These are phyloP conservation scores for Alternaria triticimaculans DNA, from an alignment of 2,329 filamentous ascomycete genomes.

Conservation along the genomic window DNA sequence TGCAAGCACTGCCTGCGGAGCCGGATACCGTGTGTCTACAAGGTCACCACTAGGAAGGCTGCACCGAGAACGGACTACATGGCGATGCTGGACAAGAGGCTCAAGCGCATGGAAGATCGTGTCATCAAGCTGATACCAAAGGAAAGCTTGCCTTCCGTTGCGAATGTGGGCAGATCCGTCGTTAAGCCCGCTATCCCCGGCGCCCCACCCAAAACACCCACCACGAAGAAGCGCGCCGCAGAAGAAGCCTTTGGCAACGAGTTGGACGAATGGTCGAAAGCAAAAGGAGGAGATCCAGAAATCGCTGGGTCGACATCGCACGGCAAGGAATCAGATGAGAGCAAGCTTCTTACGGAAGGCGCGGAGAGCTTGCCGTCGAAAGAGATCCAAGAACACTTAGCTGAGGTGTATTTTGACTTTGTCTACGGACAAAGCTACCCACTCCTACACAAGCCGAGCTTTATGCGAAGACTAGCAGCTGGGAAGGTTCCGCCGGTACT, in stretches of 20 bases:
- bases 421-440: conserved; percentile 96
- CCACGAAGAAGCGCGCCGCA: conserved; percentile 77
- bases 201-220: conserved; percentile 62
- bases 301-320: conserved; percentile 58
- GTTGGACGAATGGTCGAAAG: conserved; percentile 79
- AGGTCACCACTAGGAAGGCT: conserved; percentile 92
- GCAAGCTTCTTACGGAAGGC: conserved; percentile 79
- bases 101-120: conserved; percentile 97
- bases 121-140: conserved; percentile 96
- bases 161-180: conserved; percentile 75
- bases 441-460: conserved; percentile 93
- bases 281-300: conserved; percentile 58
- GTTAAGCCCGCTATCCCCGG: conserved; percentile 78
- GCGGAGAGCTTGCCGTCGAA: conserved; percentile 80
- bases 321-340: conserved; percentile 69
- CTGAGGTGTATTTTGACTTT: conserved; percentile 94
- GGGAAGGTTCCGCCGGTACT: conserved; percentile 87
- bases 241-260: conserved; percentile 88
- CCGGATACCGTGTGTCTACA: conserved; percentile 95
- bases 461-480: conserved; percentile 84
- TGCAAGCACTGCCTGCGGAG: conserved; percentile 96
- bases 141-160: conserved; percentile 73
- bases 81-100: conserved; percentile 95
- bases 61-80: conserved; percentile 97
- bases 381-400: conserved; percentile 90